A percentile compares a stretch with the other conserved stretches of the same genome.
Conservation (phyloP, 257 asterid species). For the Plectranthus barbatus region DNA sequence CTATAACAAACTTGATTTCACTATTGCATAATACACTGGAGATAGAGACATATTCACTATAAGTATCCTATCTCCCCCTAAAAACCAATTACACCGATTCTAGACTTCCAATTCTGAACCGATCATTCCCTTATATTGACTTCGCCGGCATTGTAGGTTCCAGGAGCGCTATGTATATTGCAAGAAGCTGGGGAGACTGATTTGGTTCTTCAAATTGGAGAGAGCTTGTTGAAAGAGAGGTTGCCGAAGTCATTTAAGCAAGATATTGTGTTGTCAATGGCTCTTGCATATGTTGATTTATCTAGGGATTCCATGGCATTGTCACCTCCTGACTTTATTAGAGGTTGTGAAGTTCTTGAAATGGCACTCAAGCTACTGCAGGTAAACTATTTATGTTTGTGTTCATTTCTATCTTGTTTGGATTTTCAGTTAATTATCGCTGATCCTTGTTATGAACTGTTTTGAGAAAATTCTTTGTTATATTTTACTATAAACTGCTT, state of each 20-base stretch:
- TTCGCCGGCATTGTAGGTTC: slow-evolving; percentile 42
- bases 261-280: slow-evolving; percentile 82
- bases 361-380: slow-evolving; percentile 82
- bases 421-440: background rate
- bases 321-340: slow-evolving; percentile 79
- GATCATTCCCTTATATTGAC: background rate
- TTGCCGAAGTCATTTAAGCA: slow-evolving; percentile 90
- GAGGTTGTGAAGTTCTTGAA: slow-evolving; percentile 87
- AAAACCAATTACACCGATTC: background rate
- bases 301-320: slow-evolving; percentile 90
- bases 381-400: slow-evolving; percentile 32
- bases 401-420: background rate
- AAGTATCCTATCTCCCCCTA: too few relatives aligned
- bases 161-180: slow-evolving; percentile 83
- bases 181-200: slow-evolving; percentile 96
- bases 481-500: background rate
- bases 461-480: background rate
- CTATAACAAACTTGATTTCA: background rate
- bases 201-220: slow-evolving; percentile 82
- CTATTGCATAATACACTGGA: background rate
- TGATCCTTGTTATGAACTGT: background rate
- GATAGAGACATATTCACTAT: too few relatives aligned
- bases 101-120: background rate
- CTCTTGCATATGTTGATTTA: slow-evolving; percentile 87
- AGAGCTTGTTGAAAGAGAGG: slow-evolving; percentile 74